Base-by-base conservation (phyloP, 2,329 filamentous ascomycete genomes). In the Sclerotinia borealis region DNA sequence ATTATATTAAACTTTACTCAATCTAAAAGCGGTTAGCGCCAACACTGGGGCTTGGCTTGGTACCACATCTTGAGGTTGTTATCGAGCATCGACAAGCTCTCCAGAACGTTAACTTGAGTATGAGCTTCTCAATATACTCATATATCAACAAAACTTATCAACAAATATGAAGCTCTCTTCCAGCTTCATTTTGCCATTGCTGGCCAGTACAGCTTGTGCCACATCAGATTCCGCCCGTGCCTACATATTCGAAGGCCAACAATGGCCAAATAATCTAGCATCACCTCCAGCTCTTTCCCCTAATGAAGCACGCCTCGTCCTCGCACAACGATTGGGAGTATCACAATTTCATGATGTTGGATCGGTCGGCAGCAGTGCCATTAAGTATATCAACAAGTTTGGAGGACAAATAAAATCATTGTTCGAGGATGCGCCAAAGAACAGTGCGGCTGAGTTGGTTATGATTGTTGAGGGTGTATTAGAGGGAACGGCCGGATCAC, bases 381-480 rank as follows among this genome's bases (percentile, higher is more conserved):
- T 90, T 45, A 76, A 79, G 55, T 76, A 84, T 68, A 77, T 92
- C 71, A 84, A 85, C 71, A 77, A 77, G 56, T 89, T 85, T 73
- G 87, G 85, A 66, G 84, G 81, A 66, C 72, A 76, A 36, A 75
- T 81, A 8, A 69, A 76, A 61, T 73, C 79, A 25, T 76, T 90
- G 39, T 86, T 90, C 68, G 75, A 74, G 50, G 75, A 64, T 75
- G 48, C 31, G 27, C 48, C 56, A 34, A 52, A 63, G 47, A 65
- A 71, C 34, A 66, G 68, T 61, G 63, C 64, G 63, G 34, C 70
- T 66, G 85, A 90, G 74, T 79, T 89, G 45, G 75, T 89, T 31
- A 76, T 88, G 59, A 74, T 85, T 68, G 76, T 88, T 58, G 81
- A 87, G 71, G 84, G 86, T 70, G 77, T 83, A 75, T 80, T 78